Base-by-base conservation (phyloP, 495 filamentous ascomycete species). In the Halenospora varia region DNA sequence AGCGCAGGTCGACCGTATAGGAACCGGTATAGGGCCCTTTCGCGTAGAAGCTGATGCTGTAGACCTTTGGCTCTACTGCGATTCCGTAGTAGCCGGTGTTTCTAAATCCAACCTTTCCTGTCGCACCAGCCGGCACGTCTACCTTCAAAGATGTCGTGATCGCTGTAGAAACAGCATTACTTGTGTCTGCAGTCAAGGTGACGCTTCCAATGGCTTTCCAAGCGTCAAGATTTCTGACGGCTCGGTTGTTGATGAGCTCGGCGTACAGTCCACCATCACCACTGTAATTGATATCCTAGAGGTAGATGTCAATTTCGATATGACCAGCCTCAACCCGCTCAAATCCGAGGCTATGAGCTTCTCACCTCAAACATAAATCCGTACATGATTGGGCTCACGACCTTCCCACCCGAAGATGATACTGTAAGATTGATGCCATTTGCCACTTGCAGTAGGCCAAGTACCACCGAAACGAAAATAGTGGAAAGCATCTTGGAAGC, bases 261-360 rank as follows among this genome's bases (percentile, higher is more conserved):
- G 84, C 88, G 61, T 91, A 89, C 40, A 90, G 81, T 13, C 88
- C 88, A 6, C 88, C 88, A 64, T 90, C 88, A 8, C 87, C 87
- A 19, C 82, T 87, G 66, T 88, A 82, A 68, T 88, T 85, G 72
- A 87, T 87, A 66, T 88, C 85, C 82, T 85, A 35, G 29, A 4
- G 29, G 29, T 35, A 4, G 4, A 35, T 35, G 29, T 35, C 29
- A 35, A 35, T 35, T 6, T 35, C 13, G 29, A 35, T 6, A 35
- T 35, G 29, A 35, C 4, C 4, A 35, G 29, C 29, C 4, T 35
- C 6, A 35, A 13, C n/a, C n/a, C 13, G 29, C 29, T 35, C 29
- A 13, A 35, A 6, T 6, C 13, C 29, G 4, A 13, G 13, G 13
- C 13, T 4, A 35, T 6, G 13, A 35, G 29, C 29, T 4, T 35